Base-by-base conservation (phyloP, 1,284 basidiomycete species). In the Blastosporella zonata region DNA sequence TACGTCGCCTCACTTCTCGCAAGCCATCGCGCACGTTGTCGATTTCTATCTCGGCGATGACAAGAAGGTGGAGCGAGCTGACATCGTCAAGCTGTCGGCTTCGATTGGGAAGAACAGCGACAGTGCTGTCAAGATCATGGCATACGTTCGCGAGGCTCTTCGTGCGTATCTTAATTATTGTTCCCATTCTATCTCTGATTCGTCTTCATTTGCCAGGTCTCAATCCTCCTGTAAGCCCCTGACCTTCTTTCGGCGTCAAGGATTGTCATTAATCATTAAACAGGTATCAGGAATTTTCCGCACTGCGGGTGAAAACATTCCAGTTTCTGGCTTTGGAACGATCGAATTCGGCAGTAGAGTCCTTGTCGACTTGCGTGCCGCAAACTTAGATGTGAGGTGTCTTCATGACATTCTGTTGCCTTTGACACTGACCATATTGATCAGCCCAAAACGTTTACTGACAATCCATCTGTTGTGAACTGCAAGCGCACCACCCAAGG, bases 21-120 rank as follows among this genome's bases (percentile, higher is more conserved):
- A 78, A 54, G 73, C 75, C 3, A 63, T 85, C 22, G 72, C 78
- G 2, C 73, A 79, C 47, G 72, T 85, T 23, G 70, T 90, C 42
- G 73, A 87, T 62, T 85, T 80, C 64, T 89, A 81, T 59, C 66
- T 88, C 15, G 66, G 73, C 21, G 67, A 74, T 1, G 66, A 63
- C 22, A 67, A 69, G 47, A 52, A 61, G 31, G 52, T 63, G 20
- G 72, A 73, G 40, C 65, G 75, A 18, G 66, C 67, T 10, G 67
- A 76, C 35, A 71, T 88, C 29, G 63, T 74, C 6, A 56, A 50
- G 13, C 55, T 79, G 23, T 63, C 67, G 5, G 29, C 50, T 20
- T 53, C 57, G 20, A 55, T 55, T 15, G 38, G 18, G 22, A 18
- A 54, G 8, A 59, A 62, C 2, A 53, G 59, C 2, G 60, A 67